Evolutionary conservation across 176 grass and related monocot species (phyloP).

Genomic region (Musa troglodytarum): DNA sequence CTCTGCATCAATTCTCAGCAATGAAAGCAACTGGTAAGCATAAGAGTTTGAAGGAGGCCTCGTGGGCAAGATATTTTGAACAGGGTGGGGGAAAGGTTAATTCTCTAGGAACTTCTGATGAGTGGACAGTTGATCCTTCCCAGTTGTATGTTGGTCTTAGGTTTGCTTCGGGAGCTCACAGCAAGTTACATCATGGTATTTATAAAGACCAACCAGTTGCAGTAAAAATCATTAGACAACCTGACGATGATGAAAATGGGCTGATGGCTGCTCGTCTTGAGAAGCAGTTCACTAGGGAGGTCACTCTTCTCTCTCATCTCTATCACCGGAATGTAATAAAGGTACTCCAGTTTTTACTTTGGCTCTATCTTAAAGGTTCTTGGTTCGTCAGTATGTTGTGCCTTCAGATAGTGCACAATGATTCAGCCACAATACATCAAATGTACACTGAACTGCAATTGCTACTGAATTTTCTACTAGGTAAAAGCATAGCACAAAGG

Average conservation of each 20-base stretch:
- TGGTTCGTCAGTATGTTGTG: neutral
- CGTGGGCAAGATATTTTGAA: slow-evolving; percentile 39
- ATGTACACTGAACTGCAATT: too few species aligned
- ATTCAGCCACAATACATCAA: too few species aligned
- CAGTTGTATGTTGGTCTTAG: slow-evolving; percentile 60
- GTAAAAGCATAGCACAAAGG: too few species aligned
- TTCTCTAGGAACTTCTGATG: slow-evolving; percentile 50
- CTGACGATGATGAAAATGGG: slow-evolving; percentile 62
- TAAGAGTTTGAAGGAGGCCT: slow-evolving; percentile 29
- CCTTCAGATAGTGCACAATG: neutral
- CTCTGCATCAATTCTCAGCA: slow-evolving; percentile 4
- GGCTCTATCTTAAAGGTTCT: neutral
- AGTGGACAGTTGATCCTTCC: slow-evolving; percentile 59
- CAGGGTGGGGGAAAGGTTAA: slow-evolving; percentile 36
- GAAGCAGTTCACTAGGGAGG: slow-evolving; percentile 79
- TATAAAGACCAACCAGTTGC: slow-evolving; percentile 72
- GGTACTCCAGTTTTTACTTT: slow-evolving; percentile 26
- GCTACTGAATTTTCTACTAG: too few species aligned
- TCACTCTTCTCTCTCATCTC: slow-evolving; percentile 68
- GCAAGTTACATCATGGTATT: slow-evolving; percentile 73
- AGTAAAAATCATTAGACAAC: slow-evolving; percentile 85
- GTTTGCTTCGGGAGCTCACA: slow-evolving; percentile 78
- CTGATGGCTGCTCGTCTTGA: slow-evolving; percentile 58
- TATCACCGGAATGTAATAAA: slow-evolving; percentile 83
- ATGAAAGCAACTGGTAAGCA: slow-evolving; percentile 16